Percentiles rank a stretch among this genome's conserved stretches.
Conservation (phyloP, 1,139 yeast species). For the Magnusiomyces fungicola region DNA sequence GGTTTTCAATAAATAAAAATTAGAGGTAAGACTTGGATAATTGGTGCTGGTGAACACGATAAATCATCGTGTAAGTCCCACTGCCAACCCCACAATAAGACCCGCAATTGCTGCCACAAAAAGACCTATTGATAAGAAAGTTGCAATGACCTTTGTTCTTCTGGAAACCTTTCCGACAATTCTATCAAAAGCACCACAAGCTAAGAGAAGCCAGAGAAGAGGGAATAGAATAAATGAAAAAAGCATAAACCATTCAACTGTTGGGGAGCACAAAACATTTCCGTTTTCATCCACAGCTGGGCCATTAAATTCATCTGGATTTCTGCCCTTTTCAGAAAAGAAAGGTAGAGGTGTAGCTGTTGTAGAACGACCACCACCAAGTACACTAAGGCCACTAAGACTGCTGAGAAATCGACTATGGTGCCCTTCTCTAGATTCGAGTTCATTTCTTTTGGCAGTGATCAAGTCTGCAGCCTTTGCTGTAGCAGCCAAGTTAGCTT, state of each 20-base stretch:
- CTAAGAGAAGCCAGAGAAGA: conserved; percentile 15
- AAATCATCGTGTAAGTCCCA: conserved; percentile 8
- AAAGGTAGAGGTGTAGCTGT: too few relatives aligned
- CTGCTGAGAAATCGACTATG: too few relatives aligned
- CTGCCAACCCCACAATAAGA: conserved; percentile 12
- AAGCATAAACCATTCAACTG: conserved; percentile 10
- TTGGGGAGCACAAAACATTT: conserved; percentile 7
- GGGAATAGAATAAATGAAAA: conserved; percentile 12
- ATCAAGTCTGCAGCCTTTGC: conserved; percentile 3
- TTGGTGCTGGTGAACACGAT: too few relatives aligned
- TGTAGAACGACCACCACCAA: too few relatives aligned
- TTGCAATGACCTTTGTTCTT: conserved; percentile 11
- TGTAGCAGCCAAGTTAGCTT: conserved; percentile 2
- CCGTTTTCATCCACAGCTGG: conserved; percentile 5
- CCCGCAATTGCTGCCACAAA: conserved; percentile 13
- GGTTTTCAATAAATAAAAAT: too few relatives aligned
- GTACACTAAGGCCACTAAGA: too few relatives aligned
- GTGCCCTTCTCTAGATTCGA: too few relatives aligned
- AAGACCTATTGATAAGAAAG: conserved; percentile 8
- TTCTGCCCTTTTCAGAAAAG: too few relatives aligned
- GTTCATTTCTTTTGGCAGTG: neutral
- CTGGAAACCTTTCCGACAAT: conserved; percentile 11
- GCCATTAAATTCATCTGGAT: too few relatives aligned
- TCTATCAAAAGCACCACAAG: conserved; percentile 13
- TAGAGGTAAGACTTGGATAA: too few relatives aligned